A percentile compares a stretch with the other conserved stretches of the same genome.
Evolutionary conservation across 2,329 filamentous ascomycete species (phyloP).

Genomic region (Cladorrhinum sp.): DNA sequence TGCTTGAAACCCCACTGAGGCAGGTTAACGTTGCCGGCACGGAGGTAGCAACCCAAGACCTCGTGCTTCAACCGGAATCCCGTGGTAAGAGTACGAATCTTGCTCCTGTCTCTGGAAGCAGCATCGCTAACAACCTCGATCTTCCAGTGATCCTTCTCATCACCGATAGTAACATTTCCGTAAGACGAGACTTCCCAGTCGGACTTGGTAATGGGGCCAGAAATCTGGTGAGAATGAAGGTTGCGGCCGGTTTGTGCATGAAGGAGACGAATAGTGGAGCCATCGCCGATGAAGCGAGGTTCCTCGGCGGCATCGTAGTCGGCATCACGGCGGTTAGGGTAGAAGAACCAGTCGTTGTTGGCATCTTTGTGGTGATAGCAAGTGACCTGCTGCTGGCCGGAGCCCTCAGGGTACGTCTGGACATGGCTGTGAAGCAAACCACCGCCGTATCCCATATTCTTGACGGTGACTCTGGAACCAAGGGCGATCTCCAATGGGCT

Average conservation of each 20-base stretch:
- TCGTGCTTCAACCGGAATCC: slow-evolving; percentile 85
- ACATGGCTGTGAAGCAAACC: slow-evolving; percentile 95
- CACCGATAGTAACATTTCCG: slow-evolving; percentile 90
- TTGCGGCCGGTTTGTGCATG: slow-evolving; percentile 96
- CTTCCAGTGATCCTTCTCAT: slow-evolving; percentile 97
- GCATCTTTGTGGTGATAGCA: slow-evolving; percentile 99
- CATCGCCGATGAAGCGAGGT: slow-evolving; percentile 74
- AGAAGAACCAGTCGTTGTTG: slow-evolving; percentile 99
- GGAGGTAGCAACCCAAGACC: slow-evolving; percentile 84
- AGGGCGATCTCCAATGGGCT: slow-evolving; percentile 89
- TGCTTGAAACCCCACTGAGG: slow-evolving; percentile 99
- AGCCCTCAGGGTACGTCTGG: slow-evolving; percentile 93
- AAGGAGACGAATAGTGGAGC: slow-evolving; percentile 77
- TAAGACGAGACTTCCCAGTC: slow-evolving; percentile 95
- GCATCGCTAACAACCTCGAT: slow-evolving; percentile 90
- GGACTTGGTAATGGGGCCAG: slow-evolving; percentile 83
- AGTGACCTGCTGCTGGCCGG: slow-evolving; percentile 90
- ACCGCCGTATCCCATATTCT: slow-evolving; percentile 99
- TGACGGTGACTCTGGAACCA: slow-evolving; percentile 86
- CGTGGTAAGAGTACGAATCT: slow-evolving; percentile 86
- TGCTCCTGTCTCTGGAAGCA: slow-evolving; percentile 78
- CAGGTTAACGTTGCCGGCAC: slow-evolving; percentile 91
- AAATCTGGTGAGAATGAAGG: slow-evolving; percentile 87
- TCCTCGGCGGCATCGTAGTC: slow-evolving; percentile 70
- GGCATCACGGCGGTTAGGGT: slow-evolving; percentile 77